phyloP scores from a whole-genome alignment of 2,329 filamentous ascomycete species.

The Fusarium decemcellulare region DNA sequence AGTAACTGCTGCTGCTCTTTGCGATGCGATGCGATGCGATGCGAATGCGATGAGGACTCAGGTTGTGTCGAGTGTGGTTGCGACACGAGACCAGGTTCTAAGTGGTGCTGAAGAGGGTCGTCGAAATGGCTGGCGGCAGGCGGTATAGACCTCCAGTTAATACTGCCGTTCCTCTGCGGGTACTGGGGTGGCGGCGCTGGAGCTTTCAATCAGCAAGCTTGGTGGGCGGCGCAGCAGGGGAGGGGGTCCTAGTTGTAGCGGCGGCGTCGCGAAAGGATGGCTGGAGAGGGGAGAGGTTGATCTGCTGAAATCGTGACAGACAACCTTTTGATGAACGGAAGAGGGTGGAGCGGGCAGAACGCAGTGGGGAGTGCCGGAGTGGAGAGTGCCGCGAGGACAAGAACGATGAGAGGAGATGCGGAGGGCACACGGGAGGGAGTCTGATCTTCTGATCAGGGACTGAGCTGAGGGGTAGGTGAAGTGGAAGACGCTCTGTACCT shows the following conservation, averaged over 20 bases:
- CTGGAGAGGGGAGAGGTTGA: slow-evolving; percentile 32
- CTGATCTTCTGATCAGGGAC: slow-evolving; percentile 41
- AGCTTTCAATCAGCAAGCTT: slow-evolving; percentile 37
- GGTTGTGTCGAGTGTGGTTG: slow-evolving; percentile 45
- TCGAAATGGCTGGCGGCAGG: slow-evolving; percentile 32
- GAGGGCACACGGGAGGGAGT: slow-evolving; percentile 29
- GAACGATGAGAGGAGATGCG: slow-evolving; percentile 29
- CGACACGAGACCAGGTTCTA: slow-evolving; percentile 48
- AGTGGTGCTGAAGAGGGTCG: slow-evolving; percentile 40
- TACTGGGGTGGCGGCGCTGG: slow-evolving; percentile 30
- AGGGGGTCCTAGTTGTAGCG: slow-evolving; percentile 31
- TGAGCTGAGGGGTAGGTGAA: slow-evolving; percentile 39
- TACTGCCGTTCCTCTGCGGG: slow-evolving; percentile 42
- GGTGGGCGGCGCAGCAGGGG: slow-evolving; percentile 41
- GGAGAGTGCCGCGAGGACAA: slow-evolving; percentile 37
- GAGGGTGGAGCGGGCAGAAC: slow-evolving; percentile 34
- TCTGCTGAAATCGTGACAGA: slow-evolving; percentile 24
- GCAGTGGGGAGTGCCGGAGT: slow-evolving; percentile 35
- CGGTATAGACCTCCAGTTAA: slow-evolving; percentile 42
- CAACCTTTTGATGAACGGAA: slow-evolving; percentile 35
- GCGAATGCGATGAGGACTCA: slow-evolving; percentile 38
- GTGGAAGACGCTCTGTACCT: slow-evolving; percentile 37
- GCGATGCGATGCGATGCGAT: slow-evolving; percentile 31
- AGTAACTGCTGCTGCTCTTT: slow-evolving; percentile 33
- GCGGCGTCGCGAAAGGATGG: slow-evolving; percentile 27